Conservation (phyloP, 305 asterid genomes). For the Withania somnifera region DNA sequence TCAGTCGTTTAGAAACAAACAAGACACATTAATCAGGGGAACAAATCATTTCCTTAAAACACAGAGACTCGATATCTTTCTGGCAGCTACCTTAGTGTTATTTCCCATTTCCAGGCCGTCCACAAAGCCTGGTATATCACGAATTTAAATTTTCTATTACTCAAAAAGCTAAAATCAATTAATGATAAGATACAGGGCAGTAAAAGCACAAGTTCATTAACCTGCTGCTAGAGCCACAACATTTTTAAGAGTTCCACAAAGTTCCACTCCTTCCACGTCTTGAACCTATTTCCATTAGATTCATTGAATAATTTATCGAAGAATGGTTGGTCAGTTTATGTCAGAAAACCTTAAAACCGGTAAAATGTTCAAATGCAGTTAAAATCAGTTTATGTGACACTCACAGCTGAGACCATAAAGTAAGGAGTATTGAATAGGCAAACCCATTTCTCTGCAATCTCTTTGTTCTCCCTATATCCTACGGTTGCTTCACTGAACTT, state of each 20-base stretch:
- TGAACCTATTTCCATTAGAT: conserved; percentile 43
- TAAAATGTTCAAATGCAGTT: not conserved
- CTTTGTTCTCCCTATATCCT: conserved; percentile 60
- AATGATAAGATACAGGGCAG: not conserved
- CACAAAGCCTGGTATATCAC: conserved; percentile 38
- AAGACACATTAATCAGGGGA: not conserved
- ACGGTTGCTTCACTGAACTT: conserved; percentile 91
- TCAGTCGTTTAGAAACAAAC: not conserved
- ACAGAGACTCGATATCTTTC: not conserved
- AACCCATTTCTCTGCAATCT: conserved; percentile 86
- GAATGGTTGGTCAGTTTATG: not conserved
- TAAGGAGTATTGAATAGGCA: conserved; percentile 61
- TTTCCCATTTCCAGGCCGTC: conserved; percentile 96
- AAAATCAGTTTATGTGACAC: conserved; percentile 21
- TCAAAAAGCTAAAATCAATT: not conserved
- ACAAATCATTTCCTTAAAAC: not conserved
- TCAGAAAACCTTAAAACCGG: not conserved
- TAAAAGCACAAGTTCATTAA: not conserved
- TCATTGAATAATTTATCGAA: not conserved
- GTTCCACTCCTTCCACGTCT: conserved; percentile 92
- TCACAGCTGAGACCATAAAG: conserved; percentile 73
- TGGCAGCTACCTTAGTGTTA: conserved; percentile 58
- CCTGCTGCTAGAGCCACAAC: conserved; percentile 88
- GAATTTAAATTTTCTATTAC: not conserved
- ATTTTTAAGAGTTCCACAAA: conserved; percentile 82